phyloP scores from a whole-genome alignment of 2,329 filamentous ascomycete genomes.

The Harringtonia lauricola region DNA sequence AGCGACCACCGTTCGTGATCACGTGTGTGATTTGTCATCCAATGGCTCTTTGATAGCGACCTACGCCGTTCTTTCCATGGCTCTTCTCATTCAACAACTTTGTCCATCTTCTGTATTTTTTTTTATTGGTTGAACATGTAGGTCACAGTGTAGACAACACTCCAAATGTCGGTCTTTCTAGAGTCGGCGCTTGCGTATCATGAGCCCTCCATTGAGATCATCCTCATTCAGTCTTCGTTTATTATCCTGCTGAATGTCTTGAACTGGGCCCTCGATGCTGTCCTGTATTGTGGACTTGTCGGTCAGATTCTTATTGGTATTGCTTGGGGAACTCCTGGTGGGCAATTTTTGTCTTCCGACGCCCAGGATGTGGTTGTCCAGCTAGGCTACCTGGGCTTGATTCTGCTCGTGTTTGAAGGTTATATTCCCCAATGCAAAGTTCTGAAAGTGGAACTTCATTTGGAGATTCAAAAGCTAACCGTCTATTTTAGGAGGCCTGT shows the following conservation, averaged over 20 bases:
- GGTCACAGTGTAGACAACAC: too few relatives aligned
- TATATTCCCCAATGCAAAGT: too few relatives aligned
- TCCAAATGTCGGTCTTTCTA: too few relatives aligned
- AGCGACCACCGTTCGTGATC: too few relatives aligned
- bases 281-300: conserved; percentile 59
- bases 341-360: conserved; percentile 41
- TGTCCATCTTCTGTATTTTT: too few relatives aligned
- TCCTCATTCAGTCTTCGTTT: conserved; percentile 52
- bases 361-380: conserved; percentile 47
- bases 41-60: neutral
- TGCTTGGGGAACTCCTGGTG: conserved; percentile 57
- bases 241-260: conserved; percentile 49
- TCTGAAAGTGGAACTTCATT: too few relatives aligned
- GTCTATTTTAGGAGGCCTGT: conserved; percentile 41
- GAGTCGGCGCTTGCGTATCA: conserved; percentile 32
- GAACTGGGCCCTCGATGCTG: conserved; percentile 44
- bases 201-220: conserved; percentile 46
- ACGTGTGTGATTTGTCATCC: neutral
- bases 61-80: too few relatives aligned
- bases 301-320: conserved; percentile 63
- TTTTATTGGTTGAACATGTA: too few relatives aligned
- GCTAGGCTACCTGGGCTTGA: conserved; percentile 62
- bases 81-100: too few relatives aligned
- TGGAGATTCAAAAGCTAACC: too few relatives aligned
- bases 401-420: conserved; percentile 63